A percentile compares a stretch with the other conserved stretches of the same genome.
Conservation (phyloP, 352 stramenopile genomes). For the Phytophthora idaei region DNA sequence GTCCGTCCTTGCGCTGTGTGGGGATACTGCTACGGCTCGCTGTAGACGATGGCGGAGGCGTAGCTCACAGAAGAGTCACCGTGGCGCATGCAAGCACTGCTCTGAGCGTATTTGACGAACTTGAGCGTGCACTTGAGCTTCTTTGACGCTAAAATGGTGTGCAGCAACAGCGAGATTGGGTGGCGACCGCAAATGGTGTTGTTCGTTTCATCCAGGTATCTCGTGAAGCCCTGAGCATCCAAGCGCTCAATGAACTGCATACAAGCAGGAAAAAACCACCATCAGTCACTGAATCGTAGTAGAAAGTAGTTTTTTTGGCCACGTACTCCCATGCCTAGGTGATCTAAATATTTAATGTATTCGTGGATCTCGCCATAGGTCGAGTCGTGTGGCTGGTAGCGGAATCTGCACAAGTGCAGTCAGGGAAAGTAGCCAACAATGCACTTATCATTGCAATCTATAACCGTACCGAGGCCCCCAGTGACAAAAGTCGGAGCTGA, state of each 20-base stretch:
- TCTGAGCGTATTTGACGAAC: conserved; percentile 95
- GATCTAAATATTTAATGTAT: conserved; percentile 96
- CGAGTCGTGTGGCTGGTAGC: conserved; percentile 88
- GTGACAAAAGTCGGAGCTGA: conserved; percentile 98
- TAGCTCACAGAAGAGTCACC: conserved; percentile 95
- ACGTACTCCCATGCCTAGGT: conserved; percentile 80
- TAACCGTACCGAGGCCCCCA: conserved; percentile 84
- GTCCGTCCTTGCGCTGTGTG: neutral
- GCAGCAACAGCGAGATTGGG: conserved; percentile 89
- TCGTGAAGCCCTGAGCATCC: conserved; percentile 90
- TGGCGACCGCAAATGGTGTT: conserved; percentile 99
- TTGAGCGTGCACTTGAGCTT: conserved; percentile 78
- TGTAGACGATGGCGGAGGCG: conserved; percentile 91
- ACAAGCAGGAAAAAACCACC: neutral
- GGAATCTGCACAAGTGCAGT: conserved; percentile 67
- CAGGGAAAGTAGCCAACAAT: neutral
- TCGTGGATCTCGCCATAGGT: conserved; percentile 92
- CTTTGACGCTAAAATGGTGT: conserved; percentile 59
- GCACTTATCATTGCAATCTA: neutral
- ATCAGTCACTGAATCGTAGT: neutral
- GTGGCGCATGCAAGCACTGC: conserved; percentile 81
- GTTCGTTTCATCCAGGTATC: conserved; percentile 93
- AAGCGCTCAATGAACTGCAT: conserved; percentile 90
- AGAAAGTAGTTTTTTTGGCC: neutral
- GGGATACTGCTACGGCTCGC: conserved; percentile 30